A percentile compares a stretch with the other conserved stretches of the same genome.
These are phyloP conservation scores for Sclerotinia glacialis DNA, from an alignment of 2,329 filamentous ascomycete species.

Conservation along the genomic window DNA sequence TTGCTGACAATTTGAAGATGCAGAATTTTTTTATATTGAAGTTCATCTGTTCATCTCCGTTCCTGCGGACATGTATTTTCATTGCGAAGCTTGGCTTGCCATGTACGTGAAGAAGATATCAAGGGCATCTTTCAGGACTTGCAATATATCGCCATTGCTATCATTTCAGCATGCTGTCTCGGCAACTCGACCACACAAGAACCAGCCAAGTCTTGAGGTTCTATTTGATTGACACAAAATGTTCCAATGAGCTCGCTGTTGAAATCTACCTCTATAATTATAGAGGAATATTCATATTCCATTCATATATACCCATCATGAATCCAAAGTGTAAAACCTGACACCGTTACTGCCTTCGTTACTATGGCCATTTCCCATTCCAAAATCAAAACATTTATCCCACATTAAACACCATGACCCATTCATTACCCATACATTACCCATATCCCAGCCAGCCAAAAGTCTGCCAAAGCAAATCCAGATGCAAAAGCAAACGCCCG, in stretches of 20 bases:
- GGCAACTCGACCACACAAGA: not conserved
- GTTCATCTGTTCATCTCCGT: not conserved
- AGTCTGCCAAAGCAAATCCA: not conserved
- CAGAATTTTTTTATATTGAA: not conserved
- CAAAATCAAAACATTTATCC: not conserved
- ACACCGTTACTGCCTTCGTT: not conserved
- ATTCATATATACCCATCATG: not conserved
- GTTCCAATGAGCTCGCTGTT: not conserved
- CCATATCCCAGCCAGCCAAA: not conserved
- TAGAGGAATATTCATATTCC: not conserved
- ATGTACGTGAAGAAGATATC: conserved; percentile 21
- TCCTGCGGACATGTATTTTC: conserved; percentile 6
- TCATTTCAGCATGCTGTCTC: not conserved
- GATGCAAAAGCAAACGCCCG: too few relatives aligned
- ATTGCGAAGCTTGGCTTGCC: conserved; percentile 21
- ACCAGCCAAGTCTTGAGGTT: not conserved
- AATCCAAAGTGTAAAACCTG: not conserved
- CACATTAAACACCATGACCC: not conserved
- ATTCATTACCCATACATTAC: too few relatives aligned
- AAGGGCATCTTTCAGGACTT: not conserved
- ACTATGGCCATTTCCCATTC: not conserved
- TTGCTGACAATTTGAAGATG: not conserved
- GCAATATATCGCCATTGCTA: not conserved
- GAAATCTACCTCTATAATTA: not conserved
- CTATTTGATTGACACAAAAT: not conserved